Evolutionary conservation across 1,139 yeast species (phyloP), one percentile per base, ranked within the genome.

Genomic region (Yamadazyma mexicana): DNA sequence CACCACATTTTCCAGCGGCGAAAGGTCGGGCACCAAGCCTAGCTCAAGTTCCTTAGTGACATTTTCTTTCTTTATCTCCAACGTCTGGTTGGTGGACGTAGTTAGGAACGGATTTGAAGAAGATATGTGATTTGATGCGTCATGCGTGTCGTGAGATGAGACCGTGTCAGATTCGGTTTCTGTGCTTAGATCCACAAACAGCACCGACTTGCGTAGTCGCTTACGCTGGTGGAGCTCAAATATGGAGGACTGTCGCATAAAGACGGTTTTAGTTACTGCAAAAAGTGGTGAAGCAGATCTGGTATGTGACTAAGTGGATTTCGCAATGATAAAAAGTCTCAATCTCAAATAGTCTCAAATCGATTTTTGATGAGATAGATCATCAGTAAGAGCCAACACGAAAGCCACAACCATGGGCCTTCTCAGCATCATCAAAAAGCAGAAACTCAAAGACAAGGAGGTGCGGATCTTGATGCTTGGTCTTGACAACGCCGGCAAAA

Each of bases 401-500:
- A n/a, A n/a, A n/a, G n/a, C n/a, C n/a, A n/a, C n/a, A n/a, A n/a
- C n/a, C n/a, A 89, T 91, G 98, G 98, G 98, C 0, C 75, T 91
- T 4, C 62, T 91, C 18, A 78, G 91, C 1, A 85, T 88, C 33
- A 84, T 92, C 41, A 75, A 82, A 54, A 89, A 88, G 56, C 96
- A 88, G 55, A 84, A 87, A 62, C 64, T 79, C 36, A 87, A 87
- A 58, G 96, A 87, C 51, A 71, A 73, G 42, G 95, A 89, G 61
- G 64, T 87, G 34, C 69, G 97, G 22, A 75, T 89, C 20, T 66
- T 91, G 26, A 71, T 87, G 46, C 71, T 91, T 9, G 96, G 96
- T 0, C 72, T 88, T n/a, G 96, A 88, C 56, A 87, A 87, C 56
- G 77, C 95, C 0, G 97, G 97, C 5, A 88, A 88, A 56, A 85